Conservation (phyloP, 768 basidiomycete genomes). For the Leccinellum rugosiceps region DNA sequence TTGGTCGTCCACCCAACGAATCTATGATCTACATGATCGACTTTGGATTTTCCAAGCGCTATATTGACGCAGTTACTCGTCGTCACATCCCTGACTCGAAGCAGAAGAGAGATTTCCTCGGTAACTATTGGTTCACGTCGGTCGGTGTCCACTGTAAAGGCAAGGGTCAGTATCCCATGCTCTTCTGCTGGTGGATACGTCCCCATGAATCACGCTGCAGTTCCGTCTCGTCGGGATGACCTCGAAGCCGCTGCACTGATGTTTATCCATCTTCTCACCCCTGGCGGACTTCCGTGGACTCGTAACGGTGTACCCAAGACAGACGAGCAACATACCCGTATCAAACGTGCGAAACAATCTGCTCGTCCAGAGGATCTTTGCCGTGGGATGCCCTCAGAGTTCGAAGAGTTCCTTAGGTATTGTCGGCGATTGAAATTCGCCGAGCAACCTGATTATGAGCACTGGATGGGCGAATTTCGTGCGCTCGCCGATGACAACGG, state of each 20-base stretch:
- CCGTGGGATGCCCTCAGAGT: conserved; percentile 62
- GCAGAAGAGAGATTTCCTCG: conserved; percentile 69
- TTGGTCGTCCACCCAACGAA: conserved; percentile 59
- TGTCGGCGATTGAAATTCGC: conserved; percentile 65
- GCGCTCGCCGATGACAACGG: conserved; percentile 60
- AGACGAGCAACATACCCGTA: conserved; percentile 54
- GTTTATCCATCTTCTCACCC: conserved; percentile 78
- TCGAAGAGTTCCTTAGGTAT: conserved; percentile 75
- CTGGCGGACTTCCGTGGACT: conserved; percentile 74
- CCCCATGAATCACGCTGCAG: conserved; percentile 37
- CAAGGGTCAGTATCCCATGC: conserved; percentile 46
- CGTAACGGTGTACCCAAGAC: conserved; percentile 78
- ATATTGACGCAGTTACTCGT: conserved; percentile 60
- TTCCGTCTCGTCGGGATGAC: conserved; percentile 77
- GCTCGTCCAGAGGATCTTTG: conserved; percentile 67
- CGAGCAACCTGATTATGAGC: conserved; percentile 64
- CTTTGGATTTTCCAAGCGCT: conserved; percentile 80
- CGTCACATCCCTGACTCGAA: conserved; percentile 73
- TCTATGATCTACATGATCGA: conserved; percentile 77
- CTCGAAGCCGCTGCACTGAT: conserved; percentile 75
- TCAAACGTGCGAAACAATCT: conserved; percentile 62
- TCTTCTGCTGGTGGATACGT: conserved; percentile 14
- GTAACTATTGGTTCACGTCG: conserved; percentile 84
- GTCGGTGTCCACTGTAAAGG: conserved; percentile 76
- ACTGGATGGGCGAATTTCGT: conserved; percentile 64